phyloP scores from a whole-genome alignment of 2,329 filamentous ascomycete genomes.

The Claviceps purpurea region DNA sequence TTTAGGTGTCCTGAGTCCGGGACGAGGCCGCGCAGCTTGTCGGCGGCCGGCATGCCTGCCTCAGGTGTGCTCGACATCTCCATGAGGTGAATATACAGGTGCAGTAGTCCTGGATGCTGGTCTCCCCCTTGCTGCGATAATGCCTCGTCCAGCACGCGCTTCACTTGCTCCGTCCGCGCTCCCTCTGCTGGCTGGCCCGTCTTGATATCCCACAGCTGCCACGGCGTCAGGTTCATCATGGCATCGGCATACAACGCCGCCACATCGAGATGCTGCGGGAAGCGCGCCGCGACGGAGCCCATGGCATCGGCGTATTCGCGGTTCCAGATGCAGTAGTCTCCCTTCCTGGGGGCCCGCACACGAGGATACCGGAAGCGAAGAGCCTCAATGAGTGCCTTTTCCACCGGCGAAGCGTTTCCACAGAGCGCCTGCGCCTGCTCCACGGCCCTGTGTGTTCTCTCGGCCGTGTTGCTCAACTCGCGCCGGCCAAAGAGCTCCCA shows the following conservation, averaged over 20 bases:
- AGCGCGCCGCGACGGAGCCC: constrained; percentile 20
- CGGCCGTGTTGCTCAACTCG: constrained; percentile 40
- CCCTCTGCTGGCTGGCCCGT: constrained; percentile 19
- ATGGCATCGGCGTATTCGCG: constrained; percentile 25
- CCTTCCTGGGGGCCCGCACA: constrained; percentile 26
- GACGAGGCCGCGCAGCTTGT: constrained; percentile 48
- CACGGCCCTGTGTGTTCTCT: constrained; percentile 18
- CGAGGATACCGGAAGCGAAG: constrained; percentile 47
- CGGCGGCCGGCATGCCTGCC: constrained; percentile 43
- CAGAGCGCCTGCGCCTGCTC: constrained; percentile 13
- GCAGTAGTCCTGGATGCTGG: constrained; percentile 55
- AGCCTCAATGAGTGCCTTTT: constrained; percentile 50
- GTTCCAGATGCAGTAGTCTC: constrained; percentile 32
- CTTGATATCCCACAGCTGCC: constrained; percentile 29
- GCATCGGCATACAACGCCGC: constrained; percentile 26
- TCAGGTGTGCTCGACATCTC: constrained; percentile 62
- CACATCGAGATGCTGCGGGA: constrained; percentile 27
- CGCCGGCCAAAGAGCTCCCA: constrained; percentile 56
- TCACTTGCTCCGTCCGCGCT: constrained; percentile 20
- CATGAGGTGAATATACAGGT: constrained; percentile 66
- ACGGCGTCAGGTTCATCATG: constrained; percentile 35
- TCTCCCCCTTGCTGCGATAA: constrained; percentile 28
- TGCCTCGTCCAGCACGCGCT: constrained; percentile 27
- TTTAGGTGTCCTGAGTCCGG: constrained; percentile 58
- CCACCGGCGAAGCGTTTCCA: constrained; percentile 20